Conservation (phyloP, 2,329 filamentous ascomycete species). For the Monilinia vaccinii-corymbosi region DNA sequence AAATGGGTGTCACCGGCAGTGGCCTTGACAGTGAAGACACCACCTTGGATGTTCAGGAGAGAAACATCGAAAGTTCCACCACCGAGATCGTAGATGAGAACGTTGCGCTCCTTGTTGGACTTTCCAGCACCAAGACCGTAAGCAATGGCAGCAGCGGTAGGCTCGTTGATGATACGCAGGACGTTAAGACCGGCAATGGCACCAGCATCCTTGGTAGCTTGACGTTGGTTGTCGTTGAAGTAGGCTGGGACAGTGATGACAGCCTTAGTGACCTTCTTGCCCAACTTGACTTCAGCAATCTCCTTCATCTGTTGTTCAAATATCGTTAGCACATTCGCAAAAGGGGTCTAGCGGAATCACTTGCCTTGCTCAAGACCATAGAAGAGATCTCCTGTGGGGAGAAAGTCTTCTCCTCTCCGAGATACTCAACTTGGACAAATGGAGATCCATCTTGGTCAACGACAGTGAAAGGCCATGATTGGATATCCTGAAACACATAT, state of each 20-base stretch:
- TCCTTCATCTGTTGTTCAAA: constrained; percentile 79
- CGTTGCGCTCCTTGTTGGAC: constrained; percentile 95
- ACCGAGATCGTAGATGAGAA: constrained; percentile 99
- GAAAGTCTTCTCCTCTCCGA: constrained; percentile 91
- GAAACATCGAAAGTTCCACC: constrained; percentile 99
- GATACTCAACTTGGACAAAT: constrained; percentile 90
- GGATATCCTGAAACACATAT: constrained; percentile 39
- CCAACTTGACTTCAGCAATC: constrained; percentile 95
- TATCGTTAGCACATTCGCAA: not conserved
- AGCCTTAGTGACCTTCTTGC: constrained; percentile 98
- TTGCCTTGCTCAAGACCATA: constrained; percentile 96
- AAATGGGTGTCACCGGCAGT: constrained; percentile 96
- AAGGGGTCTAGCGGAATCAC: constrained; percentile 16
- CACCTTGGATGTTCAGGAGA: constrained; percentile 95
- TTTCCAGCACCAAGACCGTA: constrained; percentile 96
- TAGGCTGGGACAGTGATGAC: constrained; percentile 98
- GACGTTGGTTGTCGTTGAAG: constrained; percentile 99
- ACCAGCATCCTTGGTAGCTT: constrained; percentile 98
- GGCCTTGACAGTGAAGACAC: constrained; percentile 98
- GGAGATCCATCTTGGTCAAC: constrained; percentile 82
- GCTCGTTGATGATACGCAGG: constrained; percentile 99
- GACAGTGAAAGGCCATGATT: constrained; percentile 99
- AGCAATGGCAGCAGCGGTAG: constrained; percentile 93
- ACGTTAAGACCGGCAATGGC: constrained; percentile 96
- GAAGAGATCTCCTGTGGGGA: constrained; percentile 97